Percentiles rank a stretch among this genome's conserved stretches.
Evolutionary conservation across 257 asterid genomes (phyloP).

Genomic region (Nicotiana obtusifolia): DNA sequence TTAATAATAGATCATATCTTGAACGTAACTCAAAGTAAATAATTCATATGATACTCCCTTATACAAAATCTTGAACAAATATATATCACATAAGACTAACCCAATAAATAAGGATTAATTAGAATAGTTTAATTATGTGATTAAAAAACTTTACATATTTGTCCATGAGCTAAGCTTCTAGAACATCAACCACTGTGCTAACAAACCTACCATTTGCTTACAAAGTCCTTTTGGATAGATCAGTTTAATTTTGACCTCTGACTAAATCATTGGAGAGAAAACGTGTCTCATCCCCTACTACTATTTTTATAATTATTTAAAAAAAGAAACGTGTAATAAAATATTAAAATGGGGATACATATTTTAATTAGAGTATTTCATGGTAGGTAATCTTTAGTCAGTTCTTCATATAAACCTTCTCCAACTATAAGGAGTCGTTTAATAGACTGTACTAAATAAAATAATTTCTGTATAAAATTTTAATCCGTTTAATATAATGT

Average conservation of each 20-base stretch:
- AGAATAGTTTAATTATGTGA: not conserved
- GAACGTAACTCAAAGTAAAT: too few species aligned
- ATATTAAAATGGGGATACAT: not conserved
- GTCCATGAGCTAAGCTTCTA: constrained; percentile 22
- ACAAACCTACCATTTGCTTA: constrained; percentile 26
- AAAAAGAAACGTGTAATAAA: not conserved
- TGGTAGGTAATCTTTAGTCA: not conserved
- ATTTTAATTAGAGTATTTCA: not conserved
- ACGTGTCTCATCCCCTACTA: not conserved
- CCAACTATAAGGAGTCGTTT: too few species aligned
- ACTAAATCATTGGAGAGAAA: constrained; percentile 33
- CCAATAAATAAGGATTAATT: not conserved
- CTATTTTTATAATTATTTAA: not conserved
- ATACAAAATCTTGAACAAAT: too few species aligned
- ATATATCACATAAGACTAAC: too few species aligned
- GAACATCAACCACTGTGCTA: constrained; percentile 19
- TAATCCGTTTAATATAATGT: too few species aligned
- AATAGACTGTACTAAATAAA: too few species aligned
- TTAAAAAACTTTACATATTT: too few species aligned
- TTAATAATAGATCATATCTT: too few species aligned
- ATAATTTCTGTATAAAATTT: too few species aligned
- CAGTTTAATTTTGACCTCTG: constrained; percentile 16
- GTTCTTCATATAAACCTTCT: too few species aligned
- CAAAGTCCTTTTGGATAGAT: constrained; percentile 12
- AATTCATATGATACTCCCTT: too few species aligned